Evolutionary conservation across 768 basidiomycete genomes (phyloP), one percentile per base, ranked within the genome.

Genomic region (Tulasnella sp.): DNA sequence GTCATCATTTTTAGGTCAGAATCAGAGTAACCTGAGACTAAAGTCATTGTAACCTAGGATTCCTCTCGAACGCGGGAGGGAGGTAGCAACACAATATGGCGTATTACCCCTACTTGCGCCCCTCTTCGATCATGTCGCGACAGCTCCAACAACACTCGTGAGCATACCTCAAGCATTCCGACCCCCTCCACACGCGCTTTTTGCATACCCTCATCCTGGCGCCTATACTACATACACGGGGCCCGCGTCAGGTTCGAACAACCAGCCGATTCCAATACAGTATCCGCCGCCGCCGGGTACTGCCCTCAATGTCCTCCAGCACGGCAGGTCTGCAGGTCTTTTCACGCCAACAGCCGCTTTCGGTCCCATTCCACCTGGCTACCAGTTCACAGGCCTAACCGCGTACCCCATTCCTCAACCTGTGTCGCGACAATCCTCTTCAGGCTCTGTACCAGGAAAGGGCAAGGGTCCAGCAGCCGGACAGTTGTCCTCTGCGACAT

Each of bases 51-150:
- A 4, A 62, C 47, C 30, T 64, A 97, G 94, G 95, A 95, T 99
- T 66, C 96, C 96, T 1, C 84, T 97, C 42, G 90, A 94, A 66
- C 80, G 91, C 59, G 94, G 94, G 41, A 84, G 89, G 59, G 93
- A 98, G 66, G 84, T 99, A 49, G 94, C 96, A 1, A 72, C 82
- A 15, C 91, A 91, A 67, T 97, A 88, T 72, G 92, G 91, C 58
- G 94, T 99, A 44, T 84, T 87, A 30, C 83, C 85, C 48, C 77
- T 96, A 54, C 79, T 99, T 60, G 78, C 84, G 1, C 92, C 94
- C 1, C 78, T 99, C 62, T 95, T 99, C 72, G 94, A 97, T 72
- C 94, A 92, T 68, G 83, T 86, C 17, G 79, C 68, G 65, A 80
- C 85, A 19, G 75, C 91, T 56, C 74, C 80, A n/a, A 75, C 83